Base-by-base conservation (phyloP, 2,329 filamentous ascomycete species). In the Arthrobotrys conoides region DNA sequence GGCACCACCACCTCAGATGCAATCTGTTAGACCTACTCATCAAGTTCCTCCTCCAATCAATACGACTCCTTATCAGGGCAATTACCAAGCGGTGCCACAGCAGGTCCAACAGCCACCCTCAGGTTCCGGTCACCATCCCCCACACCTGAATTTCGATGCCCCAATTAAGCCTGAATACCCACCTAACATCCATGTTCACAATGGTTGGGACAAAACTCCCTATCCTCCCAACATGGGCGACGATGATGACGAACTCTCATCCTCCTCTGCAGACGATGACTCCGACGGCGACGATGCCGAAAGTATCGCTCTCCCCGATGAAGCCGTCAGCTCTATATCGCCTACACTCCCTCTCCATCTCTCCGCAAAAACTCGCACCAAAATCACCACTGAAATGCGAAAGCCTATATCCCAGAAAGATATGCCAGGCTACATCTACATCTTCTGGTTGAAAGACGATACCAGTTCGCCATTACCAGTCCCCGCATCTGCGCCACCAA, bases 371-470 rank as follows among this genome's bases (percentile, higher is more conserved):
- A 79, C 76, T 9, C 38, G 55, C 9, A 57, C 64, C 0, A 85
- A 87, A 4, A 87, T 98, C 2, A 88, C 95, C 76, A 87, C 91
- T 1, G 94, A 98, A 84, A 87, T 98, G 9, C 89, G 85, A 83
- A 96, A 88, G 86, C 93, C 87, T 0, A 89, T 94, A 55, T 94
- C 93, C 0, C 86, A 89, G 22, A 86, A 88, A 68, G 93, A 96
- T 81, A 93, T 96, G 81, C 87, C 91, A 12, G 96, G 96, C 44
- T 99, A 96, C 85, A 98, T 99, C 81, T 99, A 99, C 87, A 97
- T 99, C 84, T 99, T 98, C 87, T 97, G 95, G 94, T 88, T 97
- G 22, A 97, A 93, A 0, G 90, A 93, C 36, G 87, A 88, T 89
- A 20, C 87, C 89, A 8, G 88, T 89, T 10, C 86, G 92, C 61